Evolutionary conservation across 2,329 filamentous ascomycete species (phyloP).

Genomic region (Colletotrichum sp.): DNA sequence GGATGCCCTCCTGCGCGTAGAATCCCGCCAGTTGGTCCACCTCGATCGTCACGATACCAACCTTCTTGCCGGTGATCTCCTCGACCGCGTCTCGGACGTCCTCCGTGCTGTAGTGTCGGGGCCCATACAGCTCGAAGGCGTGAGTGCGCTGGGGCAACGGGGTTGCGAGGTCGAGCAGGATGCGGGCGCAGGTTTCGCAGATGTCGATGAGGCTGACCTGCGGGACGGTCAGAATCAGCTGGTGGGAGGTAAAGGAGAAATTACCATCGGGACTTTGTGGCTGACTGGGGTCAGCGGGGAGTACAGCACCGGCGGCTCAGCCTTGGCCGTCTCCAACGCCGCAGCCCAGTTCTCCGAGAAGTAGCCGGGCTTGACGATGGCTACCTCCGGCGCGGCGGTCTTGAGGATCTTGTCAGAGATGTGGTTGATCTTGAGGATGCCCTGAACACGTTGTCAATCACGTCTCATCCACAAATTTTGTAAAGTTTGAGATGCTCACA

Average conservation of each 20-base stretch:
- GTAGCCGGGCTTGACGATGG: constrained; percentile 23
- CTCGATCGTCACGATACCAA: constrained; percentile 25
- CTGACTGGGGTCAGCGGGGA: constrained; percentile 29
- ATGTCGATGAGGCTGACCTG: constrained; percentile 36
- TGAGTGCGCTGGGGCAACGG: constrained; percentile 15
- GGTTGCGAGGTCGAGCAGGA: constrained; percentile 21
- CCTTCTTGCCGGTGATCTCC: constrained; percentile 29
- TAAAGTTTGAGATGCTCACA: constrained; percentile 21
- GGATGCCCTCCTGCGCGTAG: constrained; percentile 26
- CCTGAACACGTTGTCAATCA: constrained; percentile 13
- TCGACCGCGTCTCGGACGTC: constrained; percentile 32
- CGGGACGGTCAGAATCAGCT: neutral
- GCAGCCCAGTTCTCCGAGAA: constrained; percentile 21
- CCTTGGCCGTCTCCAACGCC: constrained; percentile 16
- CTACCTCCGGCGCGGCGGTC: constrained; percentile 21
- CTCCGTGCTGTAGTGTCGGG: constrained; percentile 28
- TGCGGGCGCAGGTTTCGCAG: constrained; percentile 25
- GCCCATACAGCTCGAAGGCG: constrained; percentile 30
- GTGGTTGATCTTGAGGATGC: constrained; percentile 27
- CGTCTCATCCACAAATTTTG: accelerated
- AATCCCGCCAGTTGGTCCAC: constrained; percentile 26
- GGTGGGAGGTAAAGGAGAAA: neutral
- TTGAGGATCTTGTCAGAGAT: constrained; percentile 24
- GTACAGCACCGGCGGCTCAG: constrained; percentile 27
- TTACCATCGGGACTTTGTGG: constrained; percentile 35